Percentiles rank a stretch among this genome's conserved stretches.
Conservation (phyloP, 805 yeast genomes). For the Dipodascus geniculatus region DNA sequence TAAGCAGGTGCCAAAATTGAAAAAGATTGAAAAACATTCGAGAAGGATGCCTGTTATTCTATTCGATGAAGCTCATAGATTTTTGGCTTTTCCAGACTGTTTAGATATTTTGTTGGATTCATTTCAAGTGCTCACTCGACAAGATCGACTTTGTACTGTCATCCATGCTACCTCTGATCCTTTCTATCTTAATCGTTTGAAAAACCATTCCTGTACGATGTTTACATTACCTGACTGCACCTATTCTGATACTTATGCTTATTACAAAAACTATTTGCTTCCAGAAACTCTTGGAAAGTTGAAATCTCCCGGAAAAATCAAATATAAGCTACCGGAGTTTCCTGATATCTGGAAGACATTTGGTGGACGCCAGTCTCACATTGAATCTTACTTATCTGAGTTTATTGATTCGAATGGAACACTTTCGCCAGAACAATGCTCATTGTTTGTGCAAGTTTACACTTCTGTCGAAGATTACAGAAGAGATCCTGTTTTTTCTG, state of each 20-base stretch:
- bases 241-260: slow-evolving; percentile 8
- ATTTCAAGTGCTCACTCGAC: slow-evolving; percentile 14
- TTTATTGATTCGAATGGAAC: slow-evolving; percentile 13
- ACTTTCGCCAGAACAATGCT: slow-evolving; percentile 7
- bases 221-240: slow-evolving; percentile 13
- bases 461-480: not conserved
- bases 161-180: slow-evolving; percentile 15
- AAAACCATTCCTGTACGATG: slow-evolving; percentile 4
- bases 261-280: slow-evolving; percentile 8
- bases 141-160: slow-evolving; percentile 14
- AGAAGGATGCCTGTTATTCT: slow-evolving; percentile 12
- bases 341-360: slow-evolving; percentile 13
- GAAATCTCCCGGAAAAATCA: slow-evolving; percentile 12
- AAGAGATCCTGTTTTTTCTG: not conserved
- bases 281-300: slow-evolving; percentile 10
- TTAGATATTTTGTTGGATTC: slow-evolving; percentile 12
- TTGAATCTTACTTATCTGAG: slow-evolving; percentile 12
- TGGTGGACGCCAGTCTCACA: slow-evolving; percentile 13
- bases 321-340: slow-evolving; percentile 9
- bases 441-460: slow-evolving; percentile 6
- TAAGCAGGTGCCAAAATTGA: not conserved
- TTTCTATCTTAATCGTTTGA: slow-evolving; percentile 14
- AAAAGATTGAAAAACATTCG: slow-evolving; percentile 3
- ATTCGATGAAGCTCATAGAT: slow-evolving; percentile 14
- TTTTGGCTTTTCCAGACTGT: slow-evolving; percentile 7